These are phyloP conservation scores for Talaromyces thailandensis DNA, from an alignment of 495 filamentous ascomycete genomes.

Conservation along the genomic window DNA sequence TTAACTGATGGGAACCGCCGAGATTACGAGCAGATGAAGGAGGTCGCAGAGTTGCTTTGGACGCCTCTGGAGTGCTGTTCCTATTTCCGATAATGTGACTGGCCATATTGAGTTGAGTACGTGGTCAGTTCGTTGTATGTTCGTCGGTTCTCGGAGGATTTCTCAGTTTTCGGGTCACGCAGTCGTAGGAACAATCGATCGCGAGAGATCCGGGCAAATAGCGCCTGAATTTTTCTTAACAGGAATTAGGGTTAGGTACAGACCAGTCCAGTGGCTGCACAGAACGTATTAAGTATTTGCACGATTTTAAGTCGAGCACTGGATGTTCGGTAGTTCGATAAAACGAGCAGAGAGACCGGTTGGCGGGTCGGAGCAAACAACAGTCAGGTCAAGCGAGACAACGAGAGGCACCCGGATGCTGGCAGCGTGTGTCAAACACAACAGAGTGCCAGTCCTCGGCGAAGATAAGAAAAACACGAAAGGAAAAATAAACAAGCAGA, in stretches of 20 bases:
- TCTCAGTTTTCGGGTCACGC: conserved; percentile 21
- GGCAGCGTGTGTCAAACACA: conserved; percentile 44
- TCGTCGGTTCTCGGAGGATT: not conserved
- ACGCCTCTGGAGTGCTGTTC: conserved; percentile 93
- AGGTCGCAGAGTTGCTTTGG: conserved; percentile 81
- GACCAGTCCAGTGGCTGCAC: conserved; percentile 47
- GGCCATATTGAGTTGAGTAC: conserved; percentile 24
- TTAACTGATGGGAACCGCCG: conserved; percentile 73
- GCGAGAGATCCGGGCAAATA: not conserved
- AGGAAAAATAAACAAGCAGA: conserved; percentile 12
- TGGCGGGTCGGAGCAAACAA: conserved; percentile 5
- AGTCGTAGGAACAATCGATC: conserved; percentile 9
- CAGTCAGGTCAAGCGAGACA: conserved; percentile 19
- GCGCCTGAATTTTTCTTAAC: conserved; percentile 3
- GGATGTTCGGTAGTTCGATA: conserved; percentile 16
- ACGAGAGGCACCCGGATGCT: conserved; percentile 26
- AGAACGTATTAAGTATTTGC: conserved; percentile 15
- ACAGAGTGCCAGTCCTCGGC: conserved; percentile 20
- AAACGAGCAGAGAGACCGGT: not conserved
- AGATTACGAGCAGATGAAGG: conserved; percentile 74
- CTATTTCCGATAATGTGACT: conserved; percentile 76
- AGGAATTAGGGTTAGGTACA: conserved; percentile 31
- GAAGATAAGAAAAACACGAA: conserved; percentile 14
- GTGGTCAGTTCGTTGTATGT: not conserved
- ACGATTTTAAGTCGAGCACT: conserved; percentile 15